phyloP scores from a whole-genome alignment of 2,329 filamentous ascomycete genomes.

The Epichloe brachyelytri region DNA sequence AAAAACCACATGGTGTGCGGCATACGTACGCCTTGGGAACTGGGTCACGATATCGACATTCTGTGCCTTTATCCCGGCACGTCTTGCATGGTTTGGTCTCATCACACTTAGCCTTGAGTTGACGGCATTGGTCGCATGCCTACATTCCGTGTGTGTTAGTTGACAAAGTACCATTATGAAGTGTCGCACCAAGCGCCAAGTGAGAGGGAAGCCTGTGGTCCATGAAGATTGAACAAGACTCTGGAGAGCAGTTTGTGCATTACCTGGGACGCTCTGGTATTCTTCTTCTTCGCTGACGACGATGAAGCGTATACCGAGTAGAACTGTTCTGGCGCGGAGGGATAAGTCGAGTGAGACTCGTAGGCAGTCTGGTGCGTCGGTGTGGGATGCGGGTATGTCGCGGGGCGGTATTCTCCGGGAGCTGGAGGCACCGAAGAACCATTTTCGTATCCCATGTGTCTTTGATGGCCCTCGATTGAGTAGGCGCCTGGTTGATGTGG shows the following conservation, averaged over 20 bases:
- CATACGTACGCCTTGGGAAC: conserved; percentile 67
- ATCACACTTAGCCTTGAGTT: conserved; percentile 83
- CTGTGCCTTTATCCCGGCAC: conserved; percentile 74
- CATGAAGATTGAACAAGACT: not conserved
- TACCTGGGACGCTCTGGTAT: conserved; percentile 53
- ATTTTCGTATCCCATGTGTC: conserved; percentile 42
- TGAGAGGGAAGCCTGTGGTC: not conserved
- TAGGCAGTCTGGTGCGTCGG: conserved; percentile 27
- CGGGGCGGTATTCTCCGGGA: conserved; percentile 28
- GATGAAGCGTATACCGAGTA: conserved; percentile 31
- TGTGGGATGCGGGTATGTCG: conserved; percentile 29
- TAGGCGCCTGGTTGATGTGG: conserved; percentile 22
- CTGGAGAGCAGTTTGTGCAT: not conserved
- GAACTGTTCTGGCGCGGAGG: conserved; percentile 22
- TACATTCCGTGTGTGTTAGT: conserved; percentile 21
- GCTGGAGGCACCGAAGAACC: conserved; percentile 32
- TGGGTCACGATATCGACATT: conserved; percentile 82
- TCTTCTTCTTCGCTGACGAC: conserved; percentile 41
- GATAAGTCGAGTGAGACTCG: conserved; percentile 20
- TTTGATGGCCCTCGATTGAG: conserved; percentile 31
- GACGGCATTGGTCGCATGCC: conserved; percentile 84
- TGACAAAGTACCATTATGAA: too few relatives aligned
- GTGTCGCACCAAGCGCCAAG: not conserved
- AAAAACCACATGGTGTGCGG: not conserved
- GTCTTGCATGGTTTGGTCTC: conserved; percentile 74